Evolutionary conservation across 371 early-diverging fungal genomes (phyloP).

Genomic region (Cokeromyces recurvatus): DNA sequence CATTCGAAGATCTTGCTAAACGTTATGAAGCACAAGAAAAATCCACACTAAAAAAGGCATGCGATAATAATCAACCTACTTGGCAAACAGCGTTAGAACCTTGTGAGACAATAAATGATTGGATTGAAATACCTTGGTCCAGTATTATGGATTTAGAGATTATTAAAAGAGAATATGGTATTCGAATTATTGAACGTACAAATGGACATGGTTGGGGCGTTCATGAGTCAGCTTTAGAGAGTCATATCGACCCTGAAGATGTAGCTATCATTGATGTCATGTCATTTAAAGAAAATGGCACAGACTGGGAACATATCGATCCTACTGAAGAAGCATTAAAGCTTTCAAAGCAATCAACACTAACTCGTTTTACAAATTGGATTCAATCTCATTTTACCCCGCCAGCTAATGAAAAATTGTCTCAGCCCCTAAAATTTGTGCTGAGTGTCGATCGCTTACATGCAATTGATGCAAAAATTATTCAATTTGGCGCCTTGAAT

Average conservation of each 20-base stretch:
- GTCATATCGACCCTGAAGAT: slow-evolving; percentile 9
- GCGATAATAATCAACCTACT: slow-evolving; percentile 6
- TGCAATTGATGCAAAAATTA: slow-evolving; percentile 16
- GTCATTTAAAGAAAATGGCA: slow-evolving; percentile 36
- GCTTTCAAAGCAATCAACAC: neutral
- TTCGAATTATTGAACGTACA: slow-evolving; percentile 35
- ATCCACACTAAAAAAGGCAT: slow-evolving; percentile 10
- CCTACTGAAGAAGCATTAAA: slow-evolving; percentile 8
- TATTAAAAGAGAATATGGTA: slow-evolving; percentile 23
- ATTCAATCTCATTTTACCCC: slow-evolving; percentile 9
- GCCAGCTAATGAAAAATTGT: neutral
- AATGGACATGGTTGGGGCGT: slow-evolving; percentile 37
- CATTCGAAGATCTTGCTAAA: slow-evolving; percentile 32
- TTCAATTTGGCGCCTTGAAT: slow-evolving; percentile 40
- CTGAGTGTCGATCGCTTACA: slow-evolving; percentile 12
- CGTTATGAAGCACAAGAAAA: slow-evolving; percentile 38
- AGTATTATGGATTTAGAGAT: slow-evolving; percentile 25
- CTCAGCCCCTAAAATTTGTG: slow-evolving; percentile 27
- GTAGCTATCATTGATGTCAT: slow-evolving; percentile 33
- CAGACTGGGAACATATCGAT: slow-evolving; percentile 25
- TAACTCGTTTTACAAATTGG: slow-evolving; percentile 2
- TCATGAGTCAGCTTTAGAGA: slow-evolving; percentile 23
- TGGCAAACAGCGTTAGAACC: slow-evolving; percentile 25
- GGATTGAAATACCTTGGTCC: slow-evolving; percentile 30
- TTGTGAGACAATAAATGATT: slow-evolving; percentile 21